phyloP scores from a whole-genome alignment of 768 basidiomycete species.

The Psilocybe subaeruginosa region DNA sequence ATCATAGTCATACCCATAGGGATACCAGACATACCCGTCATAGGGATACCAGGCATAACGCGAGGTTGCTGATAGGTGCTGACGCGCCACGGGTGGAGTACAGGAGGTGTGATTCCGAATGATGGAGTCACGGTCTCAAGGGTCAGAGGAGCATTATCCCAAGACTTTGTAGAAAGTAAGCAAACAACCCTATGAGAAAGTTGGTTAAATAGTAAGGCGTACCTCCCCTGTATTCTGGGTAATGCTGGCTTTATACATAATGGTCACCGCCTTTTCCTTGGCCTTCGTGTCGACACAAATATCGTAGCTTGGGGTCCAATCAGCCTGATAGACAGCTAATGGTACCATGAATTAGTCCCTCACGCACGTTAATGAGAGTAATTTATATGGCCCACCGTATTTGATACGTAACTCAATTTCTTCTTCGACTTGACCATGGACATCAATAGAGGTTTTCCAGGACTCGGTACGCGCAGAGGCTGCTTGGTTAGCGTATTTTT shows the following conservation, averaged over 20 bases:
- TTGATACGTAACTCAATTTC: slow-evolving; percentile 21
- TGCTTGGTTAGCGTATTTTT: neutral
- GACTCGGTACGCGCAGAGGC: neutral
- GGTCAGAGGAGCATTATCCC: slow-evolving; percentile 39
- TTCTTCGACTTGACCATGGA: neutral
- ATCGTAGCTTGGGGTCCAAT: slow-evolving; percentile 41
- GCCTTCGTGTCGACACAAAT: slow-evolving; percentile 40
- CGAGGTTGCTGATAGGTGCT: slow-evolving; percentile 17
- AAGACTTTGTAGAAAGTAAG: slow-evolving; percentile 26
- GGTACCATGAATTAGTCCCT: neutral
- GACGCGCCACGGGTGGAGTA: slow-evolving; percentile 34
- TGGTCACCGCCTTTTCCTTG: slow-evolving; percentile 30
- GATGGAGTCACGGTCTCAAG: slow-evolving; percentile 43
- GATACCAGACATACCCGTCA: neutral
- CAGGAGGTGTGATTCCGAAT: slow-evolving; percentile 35
- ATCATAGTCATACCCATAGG: neutral
- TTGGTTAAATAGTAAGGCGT: neutral
- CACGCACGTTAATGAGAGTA: neutral
- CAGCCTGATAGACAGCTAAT: slow-evolving; percentile 21
- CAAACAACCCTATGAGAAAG: slow-evolving; percentile 17
- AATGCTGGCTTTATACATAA: slow-evolving; percentile 43
- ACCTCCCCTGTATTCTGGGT: slow-evolving; percentile 45
- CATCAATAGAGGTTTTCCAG: neutral
- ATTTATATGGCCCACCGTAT: slow-evolving; percentile 32
- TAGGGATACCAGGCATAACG: neutral